A percentile compares a stretch with the other conserved stretches of the same genome.
Evolutionary conservation across 176 grass and related monocot species (phyloP).

Genomic region (Ampelocalamus luodianensis): DNA sequence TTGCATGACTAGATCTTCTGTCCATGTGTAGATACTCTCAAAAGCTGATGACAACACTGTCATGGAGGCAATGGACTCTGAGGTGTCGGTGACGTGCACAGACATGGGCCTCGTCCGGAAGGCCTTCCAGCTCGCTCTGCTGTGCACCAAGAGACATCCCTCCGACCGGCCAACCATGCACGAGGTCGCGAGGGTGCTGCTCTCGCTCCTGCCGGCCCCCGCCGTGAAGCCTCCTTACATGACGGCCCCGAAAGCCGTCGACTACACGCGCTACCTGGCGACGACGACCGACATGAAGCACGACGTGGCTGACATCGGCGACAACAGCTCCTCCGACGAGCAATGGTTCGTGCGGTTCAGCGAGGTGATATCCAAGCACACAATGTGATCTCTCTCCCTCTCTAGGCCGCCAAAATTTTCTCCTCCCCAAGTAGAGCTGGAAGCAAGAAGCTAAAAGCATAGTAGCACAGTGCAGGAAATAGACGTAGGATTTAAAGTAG

Average conservation of each 20-base stretch:
- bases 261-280: slow-evolving; percentile 73
- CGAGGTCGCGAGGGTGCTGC: slow-evolving; percentile 76
- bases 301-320: slow-evolving; percentile 48
- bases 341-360: slow-evolving; percentile 95
- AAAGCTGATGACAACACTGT: slow-evolving; percentile 97
- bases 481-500: slow-evolving; percentile 44
- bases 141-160: slow-evolving; percentile 90
- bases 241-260: slow-evolving; percentile 36
- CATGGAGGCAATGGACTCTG: slow-evolving; percentile 96
- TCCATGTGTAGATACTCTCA: slow-evolving; percentile 72
- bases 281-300: slow-evolving; percentile 46
- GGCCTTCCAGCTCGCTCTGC: slow-evolving; percentile 89
- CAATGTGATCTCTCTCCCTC: slow-evolving; percentile 47
- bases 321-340: slow-evolving; percentile 80
- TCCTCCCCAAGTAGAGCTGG: slow-evolving; percentile 40
- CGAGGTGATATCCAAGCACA: slow-evolving; percentile 95
- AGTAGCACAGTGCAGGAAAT: slow-evolving; percentile 63
- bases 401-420: background rate
- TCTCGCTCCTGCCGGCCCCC: slow-evolving; percentile 72
- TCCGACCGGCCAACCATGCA: slow-evolving; percentile 92
- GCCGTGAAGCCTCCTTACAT: slow-evolving; percentile 44
- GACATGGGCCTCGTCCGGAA: slow-evolving; percentile 87
- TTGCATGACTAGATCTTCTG: background rate
- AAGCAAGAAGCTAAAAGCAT: slow-evolving; percentile 41
- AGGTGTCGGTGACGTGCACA: slow-evolving; percentile 94